Percentiles rank a stretch among this genome's conserved stretches.
phyloP scores from a whole-genome alignment of 2,329 filamentous ascomycete genomes.

The Ophiostoma fasciatum region DNA sequence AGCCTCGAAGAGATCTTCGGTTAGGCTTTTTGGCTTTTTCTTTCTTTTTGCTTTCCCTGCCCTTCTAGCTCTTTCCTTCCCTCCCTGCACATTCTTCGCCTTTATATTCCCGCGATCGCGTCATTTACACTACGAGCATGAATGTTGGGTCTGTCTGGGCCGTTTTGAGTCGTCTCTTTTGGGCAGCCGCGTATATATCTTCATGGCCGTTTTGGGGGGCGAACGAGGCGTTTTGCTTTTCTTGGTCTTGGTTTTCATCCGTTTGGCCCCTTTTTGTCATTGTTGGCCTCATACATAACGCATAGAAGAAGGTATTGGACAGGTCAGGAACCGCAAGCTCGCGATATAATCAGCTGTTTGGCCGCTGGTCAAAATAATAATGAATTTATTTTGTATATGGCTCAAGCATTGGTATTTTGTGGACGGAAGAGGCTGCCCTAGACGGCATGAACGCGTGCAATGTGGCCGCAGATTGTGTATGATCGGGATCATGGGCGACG shows the following conservation, averaged over 20 bases:
- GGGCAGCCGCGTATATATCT: background rate
- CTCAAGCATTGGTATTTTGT: too few species aligned
- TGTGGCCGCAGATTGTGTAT: too few species aligned
- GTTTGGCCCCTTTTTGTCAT: background rate
- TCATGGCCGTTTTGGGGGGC: background rate
- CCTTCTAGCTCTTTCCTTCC: too few species aligned
- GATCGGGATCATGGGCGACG: too few species aligned
- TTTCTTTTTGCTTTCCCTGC: conserved; percentile 15
- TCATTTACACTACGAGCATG: conserved; percentile 5
- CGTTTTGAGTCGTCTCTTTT: conserved; percentile 2
- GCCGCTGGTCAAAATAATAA: too few species aligned
- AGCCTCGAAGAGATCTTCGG: conserved; percentile 16
- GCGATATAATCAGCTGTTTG: conserved; percentile 5
- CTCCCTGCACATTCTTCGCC: too few species aligned
- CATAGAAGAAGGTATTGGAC: conserved; percentile 4
- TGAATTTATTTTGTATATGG: too few species aligned
- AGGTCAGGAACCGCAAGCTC: conserved; percentile 3
- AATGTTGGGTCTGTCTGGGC: background rate
- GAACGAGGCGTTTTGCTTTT: conserved; percentile 5
- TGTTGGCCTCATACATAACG: background rate
- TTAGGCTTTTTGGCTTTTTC: background rate
- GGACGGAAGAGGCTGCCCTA: too few species aligned
- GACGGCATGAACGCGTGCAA: too few species aligned
- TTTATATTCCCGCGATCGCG: background rate
- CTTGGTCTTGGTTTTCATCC: background rate